Evolutionary conservation across 2,329 filamentous ascomycete genomes (phyloP).

Genomic region (Leptographium procerum): DNA sequence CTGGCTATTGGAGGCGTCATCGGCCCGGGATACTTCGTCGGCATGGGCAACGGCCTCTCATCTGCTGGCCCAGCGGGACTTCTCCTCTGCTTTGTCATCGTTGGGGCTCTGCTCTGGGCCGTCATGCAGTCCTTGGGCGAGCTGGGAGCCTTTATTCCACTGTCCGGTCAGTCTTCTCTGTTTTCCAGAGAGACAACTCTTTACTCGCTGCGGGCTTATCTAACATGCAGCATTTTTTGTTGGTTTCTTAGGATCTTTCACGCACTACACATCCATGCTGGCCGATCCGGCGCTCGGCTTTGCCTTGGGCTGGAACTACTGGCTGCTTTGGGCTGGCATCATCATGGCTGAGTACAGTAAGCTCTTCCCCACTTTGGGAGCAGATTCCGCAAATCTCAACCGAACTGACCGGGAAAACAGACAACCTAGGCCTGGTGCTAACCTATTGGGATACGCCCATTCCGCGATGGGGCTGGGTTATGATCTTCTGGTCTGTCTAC

Average conservation of each 20-base stretch:
- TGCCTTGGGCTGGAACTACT: neutral
- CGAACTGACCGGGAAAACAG: neutral
- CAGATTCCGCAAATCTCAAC: neutral
- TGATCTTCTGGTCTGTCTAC: neutral
- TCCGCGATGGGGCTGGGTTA: slow-evolving; percentile 39
- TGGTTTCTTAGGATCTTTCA: neutral
- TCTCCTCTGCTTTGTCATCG: neutral
- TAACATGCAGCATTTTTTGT: neutral
- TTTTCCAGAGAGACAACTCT: no score
- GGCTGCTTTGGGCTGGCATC: neutral
- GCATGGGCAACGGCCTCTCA: neutral
- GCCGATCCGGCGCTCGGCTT: neutral
- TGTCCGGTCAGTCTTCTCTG: neutral
- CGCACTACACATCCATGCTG: neutral
- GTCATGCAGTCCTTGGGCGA: slow-evolving; percentile 1
- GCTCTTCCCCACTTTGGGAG: neutral
- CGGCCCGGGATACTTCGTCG: neutral
- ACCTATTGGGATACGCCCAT: slow-evolving; percentile 31
- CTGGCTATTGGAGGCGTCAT: slow-evolving; percentile 1
- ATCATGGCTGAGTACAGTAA: neutral
- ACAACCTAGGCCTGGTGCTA: slow-evolving; percentile 24
- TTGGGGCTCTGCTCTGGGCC: neutral
- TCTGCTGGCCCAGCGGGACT: neutral
- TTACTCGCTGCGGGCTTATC: no score
- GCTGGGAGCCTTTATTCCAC: neutral